phyloP scores from a whole-genome alignment of 2,329 filamentous ascomycete species.

The Cadophora malorum region DNA sequence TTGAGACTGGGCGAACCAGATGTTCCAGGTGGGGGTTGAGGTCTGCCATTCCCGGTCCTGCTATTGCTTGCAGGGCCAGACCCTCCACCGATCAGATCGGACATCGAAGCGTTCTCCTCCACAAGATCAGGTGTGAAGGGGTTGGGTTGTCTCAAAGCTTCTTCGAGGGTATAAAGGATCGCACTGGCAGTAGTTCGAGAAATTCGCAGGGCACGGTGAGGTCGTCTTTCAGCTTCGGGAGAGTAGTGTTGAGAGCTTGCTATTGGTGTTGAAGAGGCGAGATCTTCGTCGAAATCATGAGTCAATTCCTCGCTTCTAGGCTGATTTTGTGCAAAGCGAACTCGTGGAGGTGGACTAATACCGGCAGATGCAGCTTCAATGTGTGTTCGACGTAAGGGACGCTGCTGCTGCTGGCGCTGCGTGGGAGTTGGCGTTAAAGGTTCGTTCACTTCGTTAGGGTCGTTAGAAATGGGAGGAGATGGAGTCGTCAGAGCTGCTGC shows the following conservation, averaged over 20 bases:
- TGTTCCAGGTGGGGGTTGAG: slow-evolving; percentile 55
- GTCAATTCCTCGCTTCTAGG: slow-evolving; percentile 31
- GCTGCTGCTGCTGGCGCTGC: slow-evolving; percentile 44
- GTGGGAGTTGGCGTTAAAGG: slow-evolving; percentile 39
- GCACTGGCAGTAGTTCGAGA: slow-evolving; percentile 87
- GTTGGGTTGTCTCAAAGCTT: slow-evolving; percentile 82
- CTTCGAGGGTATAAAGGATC: slow-evolving; percentile 90
- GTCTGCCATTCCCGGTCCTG: slow-evolving; percentile 59
- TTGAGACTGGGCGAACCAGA: slow-evolving; percentile 66
- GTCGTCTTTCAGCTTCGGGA: slow-evolving; percentile 44
- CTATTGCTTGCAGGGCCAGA: slow-evolving; percentile 61
- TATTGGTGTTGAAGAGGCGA: slow-evolving; percentile 38
- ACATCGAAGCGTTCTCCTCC: slow-evolving; percentile 93
- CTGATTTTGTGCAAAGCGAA: slow-evolving; percentile 36
- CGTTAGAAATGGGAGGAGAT: slow-evolving; percentile 42
- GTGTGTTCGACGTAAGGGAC: slow-evolving; percentile 41
- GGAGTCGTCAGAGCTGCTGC: slow-evolving; percentile 44
- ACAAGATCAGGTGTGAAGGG: slow-evolving; percentile 82
- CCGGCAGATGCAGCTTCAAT: slow-evolving; percentile 45
- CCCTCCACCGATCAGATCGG: slow-evolving; percentile 73
- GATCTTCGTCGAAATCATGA: slow-evolving; percentile 42
- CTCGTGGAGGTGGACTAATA: slow-evolving; percentile 42
- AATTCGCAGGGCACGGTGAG: slow-evolving; percentile 65
- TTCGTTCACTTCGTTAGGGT: slow-evolving; percentile 47
- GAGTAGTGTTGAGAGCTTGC: slow-evolving; percentile 35